Conservation (phyloP, 2,329 filamentous ascomycete genomes). For the Metarhizium album region DNA sequence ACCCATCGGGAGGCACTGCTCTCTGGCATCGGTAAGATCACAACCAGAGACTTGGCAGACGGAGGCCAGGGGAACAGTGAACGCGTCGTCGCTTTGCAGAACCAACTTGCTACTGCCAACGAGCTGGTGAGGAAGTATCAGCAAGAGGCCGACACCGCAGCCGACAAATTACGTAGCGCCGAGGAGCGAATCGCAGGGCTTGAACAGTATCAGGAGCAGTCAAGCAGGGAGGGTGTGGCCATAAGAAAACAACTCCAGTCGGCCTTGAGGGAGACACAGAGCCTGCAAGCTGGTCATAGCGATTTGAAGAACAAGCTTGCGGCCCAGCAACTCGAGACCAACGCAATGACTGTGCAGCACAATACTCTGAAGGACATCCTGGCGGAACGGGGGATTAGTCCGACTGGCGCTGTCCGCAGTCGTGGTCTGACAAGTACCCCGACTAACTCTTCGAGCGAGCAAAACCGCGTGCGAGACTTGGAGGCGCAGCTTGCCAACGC, state of each 20-base stretch:
- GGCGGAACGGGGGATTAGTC: constrained; percentile 76
- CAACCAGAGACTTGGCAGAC: constrained; percentile 39
- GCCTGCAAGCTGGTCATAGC: constrained; percentile 67
- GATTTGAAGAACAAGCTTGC: constrained; percentile 77
- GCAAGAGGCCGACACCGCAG: constrained; percentile 72
- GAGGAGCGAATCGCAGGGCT: constrained; percentile 95
- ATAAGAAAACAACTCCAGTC: constrained; percentile 85
- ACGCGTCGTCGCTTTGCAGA: constrained; percentile 62
- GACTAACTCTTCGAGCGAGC: constrained; percentile 71
- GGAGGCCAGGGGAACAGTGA: constrained; percentile 45
- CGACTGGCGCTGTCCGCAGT: constrained; percentile 59
- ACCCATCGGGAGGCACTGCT: constrained; percentile 77
- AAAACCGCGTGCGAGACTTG: constrained; percentile 68
- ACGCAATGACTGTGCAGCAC: constrained; percentile 84
- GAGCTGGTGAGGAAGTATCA: constrained; percentile 79
- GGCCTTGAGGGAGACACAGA: constrained; percentile 71
- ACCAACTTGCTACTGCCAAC: constrained; percentile 70
- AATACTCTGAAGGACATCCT: constrained; percentile 89
- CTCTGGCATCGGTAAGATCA: constrained; percentile 67
- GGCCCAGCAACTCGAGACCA: constrained; percentile 84
- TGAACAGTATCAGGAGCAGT: constrained; percentile 94
- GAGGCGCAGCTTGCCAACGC: constrained; percentile 78
- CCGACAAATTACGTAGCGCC: constrained; percentile 80
- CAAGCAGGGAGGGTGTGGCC: constrained; percentile 81
- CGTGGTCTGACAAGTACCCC: constrained; percentile 59